phyloP scores from a whole-genome alignment of 2,329 filamentous ascomycete genomes.

The Hymenoscyphus linearis region DNA sequence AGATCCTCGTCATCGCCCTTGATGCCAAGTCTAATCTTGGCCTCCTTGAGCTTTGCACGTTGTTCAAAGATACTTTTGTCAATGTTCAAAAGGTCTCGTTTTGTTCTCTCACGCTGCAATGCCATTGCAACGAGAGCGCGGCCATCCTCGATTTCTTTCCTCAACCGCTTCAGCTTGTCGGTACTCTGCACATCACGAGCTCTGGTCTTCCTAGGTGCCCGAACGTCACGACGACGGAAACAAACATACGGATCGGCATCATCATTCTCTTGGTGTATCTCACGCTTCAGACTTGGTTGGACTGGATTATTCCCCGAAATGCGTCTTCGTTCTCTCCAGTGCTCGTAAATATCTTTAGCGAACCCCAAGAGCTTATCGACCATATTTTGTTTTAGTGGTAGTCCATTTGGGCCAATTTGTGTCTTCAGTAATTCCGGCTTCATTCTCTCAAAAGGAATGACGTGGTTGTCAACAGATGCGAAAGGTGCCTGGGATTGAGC shows the following conservation, averaged over 20 bases:
- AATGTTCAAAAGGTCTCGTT: conserved; percentile 68
- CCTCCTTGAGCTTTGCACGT: conserved; percentile 74
- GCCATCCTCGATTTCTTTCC: conserved; percentile 85
- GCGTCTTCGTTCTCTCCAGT: conserved; percentile 74
- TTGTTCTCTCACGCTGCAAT: conserved; percentile 72
- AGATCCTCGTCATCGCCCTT: conserved; percentile 85
- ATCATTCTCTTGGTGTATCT: conserved; percentile 89
- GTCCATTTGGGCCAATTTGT: conserved; percentile 20
- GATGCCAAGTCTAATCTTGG: conserved; percentile 83
- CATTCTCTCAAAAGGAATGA: conserved; percentile 73
- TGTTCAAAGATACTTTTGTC: conserved; percentile 81
- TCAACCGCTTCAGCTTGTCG: conserved; percentile 88
- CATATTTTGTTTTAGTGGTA: conserved; percentile 51
- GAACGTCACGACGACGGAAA: conserved; percentile 90
- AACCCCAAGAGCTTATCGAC: conserved; percentile 45
- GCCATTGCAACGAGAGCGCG: conserved; percentile 74
- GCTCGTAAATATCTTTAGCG: conserved; percentile 78
- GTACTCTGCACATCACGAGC: conserved; percentile 89
- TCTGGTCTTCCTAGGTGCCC: conserved; percentile 90
- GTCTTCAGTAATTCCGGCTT: conserved; percentile 40
- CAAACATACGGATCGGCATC: conserved; percentile 97
- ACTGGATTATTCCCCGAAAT: conserved; percentile 64
- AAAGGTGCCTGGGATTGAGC: conserved; percentile 79
- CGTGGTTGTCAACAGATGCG: conserved; percentile 82
- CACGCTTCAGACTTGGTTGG: conserved; percentile 81